Base-by-base conservation (phyloP, 345 rosid species). In the Salix purpurea region DNA sequence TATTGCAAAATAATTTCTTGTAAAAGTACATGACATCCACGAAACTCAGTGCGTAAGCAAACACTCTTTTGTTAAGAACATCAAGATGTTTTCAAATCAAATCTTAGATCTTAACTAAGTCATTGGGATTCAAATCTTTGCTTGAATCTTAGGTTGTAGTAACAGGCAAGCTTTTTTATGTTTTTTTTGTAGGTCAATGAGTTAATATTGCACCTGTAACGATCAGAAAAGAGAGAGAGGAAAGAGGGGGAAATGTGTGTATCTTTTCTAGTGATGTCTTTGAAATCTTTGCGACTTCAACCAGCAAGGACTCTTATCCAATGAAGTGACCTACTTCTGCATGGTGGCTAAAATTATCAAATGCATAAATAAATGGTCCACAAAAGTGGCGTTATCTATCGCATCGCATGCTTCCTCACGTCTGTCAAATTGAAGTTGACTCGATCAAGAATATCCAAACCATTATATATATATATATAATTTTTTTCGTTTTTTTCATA, bases 301-400 rank as follows among this genome's bases (percentile, higher is more conserved):
- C 46, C 44, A 56, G 2, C 19, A 9, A 71, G 50, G 30, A 36
- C 69, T 78, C 77, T 73, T 67, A 74, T 67, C 80, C 76, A 75
- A 84, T 80, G 79, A 48, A 67, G 60, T 71, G 61, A 56, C 70
- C 75, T 78, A 21, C 87, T 71, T 79, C 79, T 82, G 81, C 80
- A 82, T 75, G 88, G 80, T 85, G 87, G 80, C 78, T 65, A 28
- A 76, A 61, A 67, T 5, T 36, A 80, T 77, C 71, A 75, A 1
- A 6, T 79, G 72, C 56, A 54, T 67, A 32, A n/a, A 50, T 73
- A 32, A n/a, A 50, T 73, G 86, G 84, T 85, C 88, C 85, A 75
- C 83, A 50, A 18, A 62, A 69, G 52, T 71, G 62, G 67, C 64
- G 67, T 61, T 79, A 71, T 74, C 83, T 28, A 77, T 75, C 87